phyloP scores from a whole-genome alignment of 305 asterid genomes.

The Rubia tinctorum region DNA sequence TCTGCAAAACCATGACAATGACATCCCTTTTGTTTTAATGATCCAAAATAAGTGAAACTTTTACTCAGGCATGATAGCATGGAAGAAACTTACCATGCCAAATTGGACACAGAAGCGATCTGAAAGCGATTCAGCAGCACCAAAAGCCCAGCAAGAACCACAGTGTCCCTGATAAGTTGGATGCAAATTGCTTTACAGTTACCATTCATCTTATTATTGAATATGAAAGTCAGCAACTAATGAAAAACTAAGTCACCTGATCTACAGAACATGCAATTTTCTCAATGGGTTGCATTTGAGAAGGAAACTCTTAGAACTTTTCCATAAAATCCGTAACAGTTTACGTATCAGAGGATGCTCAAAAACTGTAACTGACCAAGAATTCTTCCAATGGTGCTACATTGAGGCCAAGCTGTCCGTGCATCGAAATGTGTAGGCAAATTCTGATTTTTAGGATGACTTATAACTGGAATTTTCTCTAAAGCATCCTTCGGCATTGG shows the following conservation, averaged over 20 bases:
- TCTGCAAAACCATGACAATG: constrained; percentile 32
- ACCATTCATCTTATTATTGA: neutral
- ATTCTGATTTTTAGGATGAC: constrained; percentile 41
- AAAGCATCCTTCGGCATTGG: constrained; percentile 44
- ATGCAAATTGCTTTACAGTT: constrained; percentile 20
- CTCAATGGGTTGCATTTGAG: constrained; percentile 22
- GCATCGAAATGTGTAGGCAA: constrained; percentile 75
- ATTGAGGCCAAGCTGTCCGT: constrained; percentile 77
- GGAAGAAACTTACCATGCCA: constrained; percentile 42
- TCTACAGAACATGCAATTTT: constrained; percentile 35
- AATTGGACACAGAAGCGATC: constrained; percentile 89
- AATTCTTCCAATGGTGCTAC: constrained; percentile 59
- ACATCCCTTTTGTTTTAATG: neutral
- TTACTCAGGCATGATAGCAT: neutral
- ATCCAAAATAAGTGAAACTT: neutral
- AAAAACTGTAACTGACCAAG: constrained; percentile 55
- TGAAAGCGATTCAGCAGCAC: constrained; percentile 81
- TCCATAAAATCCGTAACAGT: constrained; percentile 6
- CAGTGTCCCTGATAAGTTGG: constrained; percentile 71
- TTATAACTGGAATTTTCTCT: constrained; percentile 42
- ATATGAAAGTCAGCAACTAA: neutral
- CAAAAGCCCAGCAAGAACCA: constrained; percentile 99
- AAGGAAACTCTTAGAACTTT: constrained; percentile 33
- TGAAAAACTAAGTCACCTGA: constrained; percentile 56
- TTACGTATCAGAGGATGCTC: constrained; percentile 19